Conservation (phyloP, 108 stramenopile genomes). For the Schizochytrium sp. region DNA sequence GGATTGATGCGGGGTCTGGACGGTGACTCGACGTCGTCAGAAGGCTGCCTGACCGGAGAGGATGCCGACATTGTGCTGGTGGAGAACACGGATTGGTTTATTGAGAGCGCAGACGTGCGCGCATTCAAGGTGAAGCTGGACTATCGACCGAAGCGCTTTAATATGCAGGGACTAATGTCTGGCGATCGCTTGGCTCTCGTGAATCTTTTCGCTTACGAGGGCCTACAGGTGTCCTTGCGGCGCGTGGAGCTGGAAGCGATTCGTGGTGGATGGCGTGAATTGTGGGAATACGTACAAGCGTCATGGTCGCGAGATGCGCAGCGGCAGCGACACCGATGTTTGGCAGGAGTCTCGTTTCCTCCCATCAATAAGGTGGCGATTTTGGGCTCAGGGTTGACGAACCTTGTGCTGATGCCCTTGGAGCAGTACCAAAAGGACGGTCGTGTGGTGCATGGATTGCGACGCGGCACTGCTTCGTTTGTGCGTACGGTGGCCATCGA, state of each 20-base stretch:
- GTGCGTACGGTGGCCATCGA: constrained; percentile 15
- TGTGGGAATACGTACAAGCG: neutral
- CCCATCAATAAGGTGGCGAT: neutral
- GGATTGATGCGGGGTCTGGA: neutral
- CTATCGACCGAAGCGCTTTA: neutral
- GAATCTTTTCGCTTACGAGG: neutral
- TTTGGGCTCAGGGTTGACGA: constrained; percentile 2
- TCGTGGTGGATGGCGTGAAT: neutral
- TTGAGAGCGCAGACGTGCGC: neutral
- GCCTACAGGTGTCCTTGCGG: neutral
- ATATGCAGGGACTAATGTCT: neutral
- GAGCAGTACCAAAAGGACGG: constrained; percentile 18
- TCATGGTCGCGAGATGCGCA: neutral
- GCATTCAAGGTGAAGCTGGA: neutral
- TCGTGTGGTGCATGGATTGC: neutral
- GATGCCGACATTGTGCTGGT: neutral
- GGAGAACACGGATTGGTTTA: neutral
- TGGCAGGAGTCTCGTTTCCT: neutral
- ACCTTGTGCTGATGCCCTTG: neutral
- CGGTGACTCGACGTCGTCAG: neutral
- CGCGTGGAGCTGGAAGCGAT: neutral
- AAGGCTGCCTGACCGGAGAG: neutral
- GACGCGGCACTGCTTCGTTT: neutral
- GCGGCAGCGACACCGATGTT: neutral
- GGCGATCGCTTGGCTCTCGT: neutral